These are phyloP conservation scores for Sanguinoderma infundibulare DNA, from an alignment of 1,284 basidiomycete species.

Conservation along the genomic window DNA sequence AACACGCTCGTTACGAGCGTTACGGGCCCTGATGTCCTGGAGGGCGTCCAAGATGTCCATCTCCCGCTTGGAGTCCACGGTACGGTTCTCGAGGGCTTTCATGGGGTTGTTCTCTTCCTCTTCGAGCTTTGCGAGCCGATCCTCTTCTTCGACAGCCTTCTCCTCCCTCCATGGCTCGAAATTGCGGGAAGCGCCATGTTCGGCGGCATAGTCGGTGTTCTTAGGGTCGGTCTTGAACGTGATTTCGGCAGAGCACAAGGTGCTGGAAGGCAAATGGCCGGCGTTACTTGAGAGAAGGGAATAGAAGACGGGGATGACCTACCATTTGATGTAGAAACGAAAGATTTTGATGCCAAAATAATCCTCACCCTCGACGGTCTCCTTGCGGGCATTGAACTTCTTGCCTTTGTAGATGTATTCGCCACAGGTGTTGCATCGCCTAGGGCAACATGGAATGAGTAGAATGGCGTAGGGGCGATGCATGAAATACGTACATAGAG, in stretches of 20 bases:
- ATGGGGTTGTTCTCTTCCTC: constrained; percentile 95
- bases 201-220: constrained; percentile 92
- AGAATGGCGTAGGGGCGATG: not conserved
- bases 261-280: constrained; percentile 48
- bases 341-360: constrained; percentile 99
- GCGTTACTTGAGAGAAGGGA: not conserved
- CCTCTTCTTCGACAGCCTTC: constrained; percentile 72
- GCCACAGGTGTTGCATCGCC: constrained; percentile 93
- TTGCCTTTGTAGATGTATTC: constrained; percentile 99
- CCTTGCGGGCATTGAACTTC: constrained; percentile 99
- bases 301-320: constrained; percentile 25
- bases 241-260: constrained; percentile 95
- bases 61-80: constrained; percentile 91
- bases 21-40: constrained; percentile 92
- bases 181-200: constrained; percentile 93
- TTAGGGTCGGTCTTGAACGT: constrained; percentile 99
- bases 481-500: constrained; percentile 76
- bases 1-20: constrained; percentile 88
- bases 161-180: constrained; percentile 94
- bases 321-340: constrained; percentile 86
- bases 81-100: constrained; percentile 94
- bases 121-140: constrained; percentile 77
- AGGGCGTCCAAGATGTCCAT: constrained; percentile 98
- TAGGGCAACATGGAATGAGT: constrained; percentile 33
- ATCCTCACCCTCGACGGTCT: constrained; percentile 95